These are phyloP conservation scores for Metschnikowia peoriensis DNA, from an alignment of 805 yeast species.

Conservation along the genomic window DNA sequence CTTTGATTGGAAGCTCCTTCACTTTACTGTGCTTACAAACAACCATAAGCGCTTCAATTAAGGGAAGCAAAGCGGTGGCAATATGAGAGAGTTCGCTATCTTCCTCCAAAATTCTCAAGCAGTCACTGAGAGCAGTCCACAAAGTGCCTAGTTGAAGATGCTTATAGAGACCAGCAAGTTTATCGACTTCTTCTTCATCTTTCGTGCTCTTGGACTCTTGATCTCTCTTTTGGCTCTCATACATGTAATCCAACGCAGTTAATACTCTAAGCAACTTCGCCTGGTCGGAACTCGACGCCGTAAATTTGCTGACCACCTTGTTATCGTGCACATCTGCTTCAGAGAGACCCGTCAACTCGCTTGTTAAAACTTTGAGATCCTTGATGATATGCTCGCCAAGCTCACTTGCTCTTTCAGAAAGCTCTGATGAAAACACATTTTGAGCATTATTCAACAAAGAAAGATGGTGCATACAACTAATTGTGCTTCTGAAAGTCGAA, in stretches of 20 bases:
- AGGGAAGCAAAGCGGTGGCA: slow-evolving; percentile 78
- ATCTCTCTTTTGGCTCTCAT: slow-evolving; percentile 40
- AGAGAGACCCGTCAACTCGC: slow-evolving; percentile 37
- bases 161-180: slow-evolving; percentile 60
- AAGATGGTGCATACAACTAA: slow-evolving; percentile 76
- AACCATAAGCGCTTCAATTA: slow-evolving; percentile 91
- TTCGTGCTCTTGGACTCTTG: slow-evolving; percentile 16
- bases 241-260: slow-evolving; percentile 84
- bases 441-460: slow-evolving; percentile 61
- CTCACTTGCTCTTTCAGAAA: slow-evolving; percentile 60
- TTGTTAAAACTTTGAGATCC: slow-evolving; percentile 53
- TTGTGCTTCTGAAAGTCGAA: slow-evolving; percentile 78
- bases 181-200: slow-evolving; percentile 34
- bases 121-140: slow-evolving; percentile 83
- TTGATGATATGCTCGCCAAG: slow-evolving; percentile 53
- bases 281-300: slow-evolving; percentile 81
- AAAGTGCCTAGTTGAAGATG: slow-evolving; percentile 68
- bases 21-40: slow-evolving; percentile 86
- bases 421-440: slow-evolving; percentile 61
- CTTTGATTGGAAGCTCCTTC: slow-evolving; percentile 54
- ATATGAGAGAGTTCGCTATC: slow-evolving; percentile 49
- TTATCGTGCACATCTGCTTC: slow-evolving; percentile 38
- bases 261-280: slow-evolving; percentile 81
- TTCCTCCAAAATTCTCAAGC: slow-evolving; percentile 61
- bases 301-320: slow-evolving; percentile 61